These are phyloP conservation scores for Leishmania gerbilli DNA, from an alignment of 208 protist species.

Conservation along the genomic window DNA sequence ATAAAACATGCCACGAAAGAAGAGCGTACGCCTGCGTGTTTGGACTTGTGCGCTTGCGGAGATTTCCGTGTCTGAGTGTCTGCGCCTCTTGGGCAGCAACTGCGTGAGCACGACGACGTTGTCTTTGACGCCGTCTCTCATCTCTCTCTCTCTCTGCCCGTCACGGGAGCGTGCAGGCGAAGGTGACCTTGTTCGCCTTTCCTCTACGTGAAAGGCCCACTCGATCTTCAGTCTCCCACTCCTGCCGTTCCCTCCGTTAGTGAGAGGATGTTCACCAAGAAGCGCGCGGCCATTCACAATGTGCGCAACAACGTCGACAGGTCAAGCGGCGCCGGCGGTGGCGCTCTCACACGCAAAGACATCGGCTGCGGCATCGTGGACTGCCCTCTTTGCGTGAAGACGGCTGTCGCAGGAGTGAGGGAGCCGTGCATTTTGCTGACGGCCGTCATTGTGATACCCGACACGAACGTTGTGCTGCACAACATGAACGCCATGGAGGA, in stretches of 20 bases:
- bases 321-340: constrained; percentile 15
- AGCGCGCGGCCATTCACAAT: constrained; percentile 53
- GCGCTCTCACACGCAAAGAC: constrained; percentile 70
- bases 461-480: constrained; percentile 93
- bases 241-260: background rate
- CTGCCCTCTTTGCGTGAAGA: constrained; percentile 52
- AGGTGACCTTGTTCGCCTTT: background rate
- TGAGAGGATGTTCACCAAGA: constrained; percentile 78
- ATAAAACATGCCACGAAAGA: no score
- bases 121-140: background rate
- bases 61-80: background rate
- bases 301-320: constrained; percentile 33
- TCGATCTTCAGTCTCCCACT: background rate
- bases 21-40: background rate
- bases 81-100: background rate
- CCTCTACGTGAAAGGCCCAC: background rate
- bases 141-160: background rate
- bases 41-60: background rate
- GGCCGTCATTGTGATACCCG: constrained; percentile 67
- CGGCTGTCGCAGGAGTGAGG: constrained; percentile 28
- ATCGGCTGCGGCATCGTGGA: constrained; percentile 75
- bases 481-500: constrained; percentile 93
- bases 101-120: background rate
- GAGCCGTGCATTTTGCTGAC: constrained; percentile 35
- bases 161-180: background rate